Conservation (phyloP, 768 basidiomycete species). For the Sistotremastrum suecicum region DNA sequence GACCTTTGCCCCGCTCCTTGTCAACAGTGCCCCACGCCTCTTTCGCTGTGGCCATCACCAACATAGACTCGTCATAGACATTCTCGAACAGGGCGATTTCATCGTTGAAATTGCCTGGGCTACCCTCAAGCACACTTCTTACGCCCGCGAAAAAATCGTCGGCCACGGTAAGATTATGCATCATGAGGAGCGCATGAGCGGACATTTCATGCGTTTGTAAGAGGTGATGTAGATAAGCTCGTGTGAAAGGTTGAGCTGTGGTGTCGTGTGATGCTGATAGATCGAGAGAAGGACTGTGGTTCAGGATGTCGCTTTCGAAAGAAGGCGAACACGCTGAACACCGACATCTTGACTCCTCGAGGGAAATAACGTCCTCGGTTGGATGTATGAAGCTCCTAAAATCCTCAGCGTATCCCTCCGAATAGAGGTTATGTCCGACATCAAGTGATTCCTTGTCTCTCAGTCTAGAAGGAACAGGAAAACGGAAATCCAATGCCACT, state of each 20-base stretch:
- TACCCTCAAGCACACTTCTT: conserved; percentile 19
- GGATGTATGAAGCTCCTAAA: conserved; percentile 40
- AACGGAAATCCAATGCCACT: conserved; percentile 64
- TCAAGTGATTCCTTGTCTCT: conserved; percentile 19
- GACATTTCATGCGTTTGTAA: conserved; percentile 86
- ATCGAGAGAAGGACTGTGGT: conserved; percentile 9
- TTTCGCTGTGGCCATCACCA: conserved; percentile 38
- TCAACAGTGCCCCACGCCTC: conserved; percentile 53
- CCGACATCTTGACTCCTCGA: background rate
- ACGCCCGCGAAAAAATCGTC: conserved; percentile 50
- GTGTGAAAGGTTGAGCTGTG: conserved; percentile 18
- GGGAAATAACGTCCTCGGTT: conserved; percentile 18
- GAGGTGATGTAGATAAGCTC: conserved; percentile 73
- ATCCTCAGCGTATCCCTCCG: conserved; percentile 39
- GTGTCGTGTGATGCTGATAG: conserved; percentile 9
- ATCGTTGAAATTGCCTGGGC: background rate
- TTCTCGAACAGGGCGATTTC: conserved; percentile 22
- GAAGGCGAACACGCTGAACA: conserved; percentile 17
- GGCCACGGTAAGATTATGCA: conserved; percentile 64
- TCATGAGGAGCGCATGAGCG: conserved; percentile 56
- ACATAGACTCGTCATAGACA: conserved; percentile 34
- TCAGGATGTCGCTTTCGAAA: conserved; percentile 5
- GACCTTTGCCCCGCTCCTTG: conserved; percentile 57
- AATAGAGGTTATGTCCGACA: conserved; percentile 66
- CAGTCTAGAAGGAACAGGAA: conserved; percentile 29